Evolutionary conservation across 768 basidiomycete species (phyloP).

Genomic region (Mycena venus): DNA sequence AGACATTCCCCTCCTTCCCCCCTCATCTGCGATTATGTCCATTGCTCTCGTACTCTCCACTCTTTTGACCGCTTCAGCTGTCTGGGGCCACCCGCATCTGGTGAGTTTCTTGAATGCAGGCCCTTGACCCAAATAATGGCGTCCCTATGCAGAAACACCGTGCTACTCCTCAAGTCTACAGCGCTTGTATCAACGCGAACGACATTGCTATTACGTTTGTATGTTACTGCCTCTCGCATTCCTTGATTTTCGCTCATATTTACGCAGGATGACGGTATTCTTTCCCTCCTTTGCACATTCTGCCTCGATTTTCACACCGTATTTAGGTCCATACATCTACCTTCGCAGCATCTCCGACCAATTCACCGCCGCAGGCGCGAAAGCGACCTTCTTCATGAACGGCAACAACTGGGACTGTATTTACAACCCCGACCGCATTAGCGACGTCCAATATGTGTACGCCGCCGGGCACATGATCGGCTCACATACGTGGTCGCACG

Average conservation of each 20-base stretch:
- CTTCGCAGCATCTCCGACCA: no score
- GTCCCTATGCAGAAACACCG: not conserved
- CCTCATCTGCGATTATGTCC: not conserved
- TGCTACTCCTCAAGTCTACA: slow-evolving; percentile 18
- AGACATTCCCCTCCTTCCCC: not conserved
- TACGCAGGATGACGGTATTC: slow-evolving; percentile 15
- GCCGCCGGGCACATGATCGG: slow-evolving; percentile 51
- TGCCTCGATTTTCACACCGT: not conserved
- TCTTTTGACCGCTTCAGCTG: not conserved
- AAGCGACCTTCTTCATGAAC: no score
- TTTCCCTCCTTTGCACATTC: not conserved
- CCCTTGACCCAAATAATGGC: not conserved
- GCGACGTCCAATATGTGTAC: slow-evolving; percentile 24
- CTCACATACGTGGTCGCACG: slow-evolving; percentile 62
- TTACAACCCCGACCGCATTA: slow-evolving; percentile 8
- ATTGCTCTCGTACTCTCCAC: not conserved
- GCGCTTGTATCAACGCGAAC: slow-evolving; percentile 8
- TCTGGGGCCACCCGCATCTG: slow-evolving; percentile 2
- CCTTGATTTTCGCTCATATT: not conserved
- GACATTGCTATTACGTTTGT: slow-evolving; percentile 24
- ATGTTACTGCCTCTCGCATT: not conserved
- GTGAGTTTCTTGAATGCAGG: not conserved
- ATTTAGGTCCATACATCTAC: slow-evolving; percentile 15
- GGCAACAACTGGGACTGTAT: slow-evolving; percentile 30
- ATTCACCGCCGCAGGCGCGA: no score